These are phyloP conservation scores for Clonostachys rosea DNA, from an alignment of 2,329 filamentous ascomycete genomes.

Conservation along the genomic window DNA sequence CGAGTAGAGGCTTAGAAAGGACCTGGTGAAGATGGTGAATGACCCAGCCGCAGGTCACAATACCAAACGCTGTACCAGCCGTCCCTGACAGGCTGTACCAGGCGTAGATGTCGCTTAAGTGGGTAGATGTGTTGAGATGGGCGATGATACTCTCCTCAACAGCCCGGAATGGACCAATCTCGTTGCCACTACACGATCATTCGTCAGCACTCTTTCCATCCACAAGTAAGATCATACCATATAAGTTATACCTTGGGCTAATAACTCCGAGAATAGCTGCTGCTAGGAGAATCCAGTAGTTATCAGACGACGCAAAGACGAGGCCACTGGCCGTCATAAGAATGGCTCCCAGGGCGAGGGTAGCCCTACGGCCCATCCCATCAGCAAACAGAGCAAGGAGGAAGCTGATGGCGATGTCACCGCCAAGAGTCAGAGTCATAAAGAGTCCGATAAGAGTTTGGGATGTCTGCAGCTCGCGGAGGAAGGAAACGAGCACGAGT, in stretches of 20 bases:
- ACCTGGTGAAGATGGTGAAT: conserved; percentile 18
- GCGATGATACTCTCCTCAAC: conserved; percentile 58
- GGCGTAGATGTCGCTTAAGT: conserved; percentile 52
- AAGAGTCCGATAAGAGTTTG: conserved; percentile 54
- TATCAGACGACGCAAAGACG: conserved; percentile 45
- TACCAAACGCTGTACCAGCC: conserved; percentile 57
- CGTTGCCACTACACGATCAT: conserved; percentile 43
- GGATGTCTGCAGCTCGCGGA: conserved; percentile 42
- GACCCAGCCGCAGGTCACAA: conserved; percentile 54
- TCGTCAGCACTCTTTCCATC: too few species aligned
- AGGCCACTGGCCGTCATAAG: conserved; percentile 53
- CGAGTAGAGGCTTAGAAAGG: conserved; percentile 6
- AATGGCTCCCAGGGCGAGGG: conserved; percentile 47
- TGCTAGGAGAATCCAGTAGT: conserved; percentile 53
- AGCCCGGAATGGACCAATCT: conserved; percentile 59
- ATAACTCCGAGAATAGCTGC: conserved; percentile 59
- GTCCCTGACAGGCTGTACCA: conserved; percentile 58
- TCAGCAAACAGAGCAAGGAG: conserved; percentile 55
- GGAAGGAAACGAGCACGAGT: conserved; percentile 52
- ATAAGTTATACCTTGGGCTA: conserved; percentile 32
- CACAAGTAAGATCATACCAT: too few species aligned
- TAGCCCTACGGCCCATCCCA: conserved; percentile 44
- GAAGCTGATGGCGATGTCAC: conserved; percentile 56
- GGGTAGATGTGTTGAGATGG: conserved; percentile 41
- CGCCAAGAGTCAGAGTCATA: conserved; percentile 59